phyloP scores from a whole-genome alignment of 495 filamentous ascomycete species.

The Neurospora africana region DNA sequence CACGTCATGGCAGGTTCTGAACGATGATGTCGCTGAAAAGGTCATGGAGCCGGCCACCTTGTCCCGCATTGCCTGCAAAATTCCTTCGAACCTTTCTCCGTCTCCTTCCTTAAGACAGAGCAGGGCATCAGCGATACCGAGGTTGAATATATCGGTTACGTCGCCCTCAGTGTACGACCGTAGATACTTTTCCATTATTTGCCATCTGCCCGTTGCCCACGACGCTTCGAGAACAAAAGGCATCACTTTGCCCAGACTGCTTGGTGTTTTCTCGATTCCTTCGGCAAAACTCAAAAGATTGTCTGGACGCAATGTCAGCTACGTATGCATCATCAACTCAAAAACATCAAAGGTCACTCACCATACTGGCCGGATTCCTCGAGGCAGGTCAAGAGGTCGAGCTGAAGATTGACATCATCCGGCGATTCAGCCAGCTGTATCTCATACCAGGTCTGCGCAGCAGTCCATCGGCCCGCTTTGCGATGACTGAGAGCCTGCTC shows the following conservation, averaged over 20 bases:
- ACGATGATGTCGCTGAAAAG: slow-evolving; percentile 59
- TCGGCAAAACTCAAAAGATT: slow-evolving; percentile 77
- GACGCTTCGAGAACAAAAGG: slow-evolving; percentile 82
- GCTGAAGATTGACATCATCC: slow-evolving; percentile 62
- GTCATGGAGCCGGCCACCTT: slow-evolving; percentile 64
- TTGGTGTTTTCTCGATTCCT: slow-evolving; percentile 48
- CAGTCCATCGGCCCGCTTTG: slow-evolving; percentile 94
- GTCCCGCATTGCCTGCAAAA: slow-evolving; percentile 54
- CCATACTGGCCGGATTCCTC: slow-evolving; percentile 88
- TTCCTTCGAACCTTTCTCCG: slow-evolving; percentile 42
- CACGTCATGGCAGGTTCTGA: slow-evolving; percentile 69
- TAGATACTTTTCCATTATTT: slow-evolving; percentile 61
- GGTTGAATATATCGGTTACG: slow-evolving; percentile 65
- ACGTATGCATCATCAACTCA: slow-evolving; percentile 7
- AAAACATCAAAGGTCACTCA: slow-evolving; percentile 23
- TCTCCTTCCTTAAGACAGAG: slow-evolving; percentile 50
- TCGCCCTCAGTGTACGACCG: slow-evolving; percentile 34
- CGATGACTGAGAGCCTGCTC: slow-evolving; percentile 87
- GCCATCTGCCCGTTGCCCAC: slow-evolving; percentile 80
- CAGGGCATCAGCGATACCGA: slow-evolving; percentile 65
- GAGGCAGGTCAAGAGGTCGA: slow-evolving; percentile 76
- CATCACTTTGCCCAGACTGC: slow-evolving; percentile 47
- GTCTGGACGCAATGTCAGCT: slow-evolving; percentile 37
- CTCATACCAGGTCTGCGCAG: slow-evolving; percentile 96
- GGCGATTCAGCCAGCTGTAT: slow-evolving; percentile 70